Conservation (phyloP, 225 moss, liverwort and hornwort genomes). For the Ulota crispa region DNA sequence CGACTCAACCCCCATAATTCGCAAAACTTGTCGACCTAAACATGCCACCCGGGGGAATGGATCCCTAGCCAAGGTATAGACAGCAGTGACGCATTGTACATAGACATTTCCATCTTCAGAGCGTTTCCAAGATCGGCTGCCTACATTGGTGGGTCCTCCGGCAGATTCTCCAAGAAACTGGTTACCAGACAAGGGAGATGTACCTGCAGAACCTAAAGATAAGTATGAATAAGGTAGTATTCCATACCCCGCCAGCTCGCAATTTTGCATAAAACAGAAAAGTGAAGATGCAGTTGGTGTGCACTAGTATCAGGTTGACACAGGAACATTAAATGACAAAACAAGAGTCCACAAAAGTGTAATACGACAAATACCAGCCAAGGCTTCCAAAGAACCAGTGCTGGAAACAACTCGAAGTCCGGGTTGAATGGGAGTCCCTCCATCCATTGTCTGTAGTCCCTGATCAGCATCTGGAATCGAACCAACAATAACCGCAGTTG, state of each 20-base stretch:
- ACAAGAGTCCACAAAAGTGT: neutral
- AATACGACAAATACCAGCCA: constrained; percentile 43
- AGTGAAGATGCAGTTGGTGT: neutral
- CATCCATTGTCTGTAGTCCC: constrained; percentile 54
- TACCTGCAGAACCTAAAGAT: constrained; percentile 48
- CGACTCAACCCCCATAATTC: constrained; percentile 84
- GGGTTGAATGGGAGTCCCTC: constrained; percentile 57
- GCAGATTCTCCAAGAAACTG: constrained; percentile 35
- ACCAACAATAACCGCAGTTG: constrained; percentile 51
- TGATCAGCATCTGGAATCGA: constrained; percentile 52
- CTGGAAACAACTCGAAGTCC: constrained; percentile 57
- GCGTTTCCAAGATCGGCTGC: constrained; percentile 67
- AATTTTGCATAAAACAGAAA: neutral
- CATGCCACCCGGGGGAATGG: constrained; percentile 89
- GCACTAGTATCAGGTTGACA: neutral
- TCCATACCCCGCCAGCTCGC: constrained; percentile 1
- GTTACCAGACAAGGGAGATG: constrained; percentile 48
- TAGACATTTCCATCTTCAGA: constrained; percentile 88
- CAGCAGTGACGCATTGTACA: constrained; percentile 97
- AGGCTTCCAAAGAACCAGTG: constrained; percentile 63
- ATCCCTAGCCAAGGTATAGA: constrained; percentile 92
- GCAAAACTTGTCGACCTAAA: constrained; percentile 90
- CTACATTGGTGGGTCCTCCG: constrained; percentile 43
- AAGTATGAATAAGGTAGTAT: constrained; percentile 7
- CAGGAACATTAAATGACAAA: neutral